A percentile compares a stretch with the other conserved stretches of the same genome.
Conservation (phyloP, 2,329 filamentous ascomycete genomes). For the Paecilomyces sp. region DNA sequence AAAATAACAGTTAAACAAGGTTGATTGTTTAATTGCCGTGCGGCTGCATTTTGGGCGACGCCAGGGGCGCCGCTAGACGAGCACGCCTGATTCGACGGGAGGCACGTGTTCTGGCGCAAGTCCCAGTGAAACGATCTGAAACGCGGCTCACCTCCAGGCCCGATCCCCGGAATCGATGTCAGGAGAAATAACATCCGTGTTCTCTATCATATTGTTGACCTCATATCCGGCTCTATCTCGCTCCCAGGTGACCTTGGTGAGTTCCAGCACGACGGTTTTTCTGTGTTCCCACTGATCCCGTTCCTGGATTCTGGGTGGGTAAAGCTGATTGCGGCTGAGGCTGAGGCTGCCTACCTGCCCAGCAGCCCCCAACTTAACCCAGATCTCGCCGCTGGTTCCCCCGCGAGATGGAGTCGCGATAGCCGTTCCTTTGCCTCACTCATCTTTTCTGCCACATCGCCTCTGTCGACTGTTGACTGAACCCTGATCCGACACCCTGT, state of each 20-base stretch:
- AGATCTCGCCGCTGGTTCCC: background rate
- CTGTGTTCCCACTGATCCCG: background rate
- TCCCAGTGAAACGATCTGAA: background rate
- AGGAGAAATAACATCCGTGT: background rate
- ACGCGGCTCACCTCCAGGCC: background rate
- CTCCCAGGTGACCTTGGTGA: background rate
- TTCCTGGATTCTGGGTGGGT: background rate
- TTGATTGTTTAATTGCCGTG: background rate
- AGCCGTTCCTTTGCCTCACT: background rate
- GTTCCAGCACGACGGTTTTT: background rate
- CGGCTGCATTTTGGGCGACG: background rate
- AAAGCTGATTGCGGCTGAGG: background rate
- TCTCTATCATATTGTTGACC: background rate
- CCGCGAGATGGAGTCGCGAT: constrained; percentile 2
- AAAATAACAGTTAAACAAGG: too few relatives aligned
- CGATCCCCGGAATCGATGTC: background rate
- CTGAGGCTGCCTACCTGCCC: background rate
- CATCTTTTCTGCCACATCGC: background rate
- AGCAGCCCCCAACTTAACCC: background rate
- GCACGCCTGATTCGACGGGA: background rate
- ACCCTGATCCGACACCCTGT: background rate
- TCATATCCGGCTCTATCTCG: background rate
- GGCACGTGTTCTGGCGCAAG: background rate
- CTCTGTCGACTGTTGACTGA: background rate
- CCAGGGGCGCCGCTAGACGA: background rate